Percentiles rank a stretch among this genome's conserved stretches.
These are phyloP conservation scores for Primulina huaijiensis DNA, from an alignment of 257 asterid genomes.

Conservation along the genomic window DNA sequence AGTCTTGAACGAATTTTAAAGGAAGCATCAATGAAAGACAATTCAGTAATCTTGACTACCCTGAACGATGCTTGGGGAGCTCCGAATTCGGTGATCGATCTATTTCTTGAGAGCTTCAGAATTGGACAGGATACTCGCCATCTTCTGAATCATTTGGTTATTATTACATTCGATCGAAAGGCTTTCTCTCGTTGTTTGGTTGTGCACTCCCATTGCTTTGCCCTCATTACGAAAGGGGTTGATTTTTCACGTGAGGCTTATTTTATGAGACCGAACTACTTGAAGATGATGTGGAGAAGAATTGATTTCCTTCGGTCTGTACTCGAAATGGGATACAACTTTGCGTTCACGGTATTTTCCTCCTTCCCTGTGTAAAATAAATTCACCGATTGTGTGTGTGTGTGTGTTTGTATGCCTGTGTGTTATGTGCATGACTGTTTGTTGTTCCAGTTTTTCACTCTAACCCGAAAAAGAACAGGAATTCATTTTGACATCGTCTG, in stretches of 20 bases:
- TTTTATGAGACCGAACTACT: slow-evolving; percentile 62
- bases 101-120: slow-evolving; percentile 48
- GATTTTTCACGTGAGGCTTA: slow-evolving; percentile 64
- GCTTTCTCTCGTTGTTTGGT: slow-evolving; percentile 42
- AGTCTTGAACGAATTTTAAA: slow-evolving; percentile 39
- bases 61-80: slow-evolving; percentile 53
- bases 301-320: slow-evolving; percentile 58
- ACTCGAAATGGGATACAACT: slow-evolving; percentile 67
- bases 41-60: slow-evolving; percentile 44
- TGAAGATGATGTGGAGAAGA: slow-evolving; percentile 78
- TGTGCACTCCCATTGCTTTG: slow-evolving; percentile 53
- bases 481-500: neutral
- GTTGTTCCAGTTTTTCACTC: neutral
- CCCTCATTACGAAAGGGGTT: slow-evolving; percentile 49
- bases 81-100: slow-evolving; percentile 40
- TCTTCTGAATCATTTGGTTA: slow-evolving; percentile 44
- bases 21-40: slow-evolving; percentile 42
- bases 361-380: slow-evolving; percentile 13
- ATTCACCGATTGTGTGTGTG: too few relatives aligned
- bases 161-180: slow-evolving; percentile 39
- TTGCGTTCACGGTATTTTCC: slow-evolving; percentile 56
- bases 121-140: slow-evolving; percentile 38
- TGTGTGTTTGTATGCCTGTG: neutral
- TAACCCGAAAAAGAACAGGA: neutral
- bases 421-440: neutral